phyloP scores from a whole-genome alignment of 139 green algal species.

The Eudorina sp. region DNA sequence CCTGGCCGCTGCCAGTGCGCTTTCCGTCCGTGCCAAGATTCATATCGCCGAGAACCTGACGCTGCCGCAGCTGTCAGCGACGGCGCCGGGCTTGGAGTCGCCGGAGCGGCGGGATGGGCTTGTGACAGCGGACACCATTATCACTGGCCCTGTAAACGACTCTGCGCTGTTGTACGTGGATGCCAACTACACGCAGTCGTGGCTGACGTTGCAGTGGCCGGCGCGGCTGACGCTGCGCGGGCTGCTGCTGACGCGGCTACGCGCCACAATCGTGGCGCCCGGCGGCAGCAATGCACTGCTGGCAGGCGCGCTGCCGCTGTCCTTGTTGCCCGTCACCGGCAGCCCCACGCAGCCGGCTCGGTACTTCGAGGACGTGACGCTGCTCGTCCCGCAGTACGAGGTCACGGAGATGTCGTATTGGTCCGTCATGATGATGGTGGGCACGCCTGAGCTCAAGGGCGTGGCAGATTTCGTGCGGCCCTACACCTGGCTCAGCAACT shows the following conservation, averaged over 20 bases:
- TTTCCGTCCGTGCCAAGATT: neutral
- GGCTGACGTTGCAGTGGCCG: conserved; percentile 34
- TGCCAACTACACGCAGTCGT: conserved; percentile 10
- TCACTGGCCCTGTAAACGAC: neutral
- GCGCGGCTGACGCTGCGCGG: conserved; percentile 33
- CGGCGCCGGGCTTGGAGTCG: neutral
- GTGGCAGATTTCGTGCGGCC: conserved; percentile 23
- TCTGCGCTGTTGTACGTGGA: conserved; percentile 7
- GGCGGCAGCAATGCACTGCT: conserved; percentile 35
- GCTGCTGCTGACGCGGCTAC: conserved; percentile 27
- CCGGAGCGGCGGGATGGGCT: neutral
- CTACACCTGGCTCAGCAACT: conserved; percentile 2
- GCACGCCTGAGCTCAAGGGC: neutral
- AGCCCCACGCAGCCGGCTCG: neutral
- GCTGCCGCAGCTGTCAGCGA: neutral
- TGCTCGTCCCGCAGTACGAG: conserved; percentile 37
- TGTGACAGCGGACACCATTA: conserved; percentile 1
- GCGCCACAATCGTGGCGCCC: neutral
- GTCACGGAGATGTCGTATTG: conserved; percentile 35
- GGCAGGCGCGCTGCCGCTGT: conserved; percentile 20
- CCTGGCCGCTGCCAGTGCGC: neutral
- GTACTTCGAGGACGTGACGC: neutral
- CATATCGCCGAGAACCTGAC: conserved; percentile 18
- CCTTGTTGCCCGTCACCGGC: neutral
- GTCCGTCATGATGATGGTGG: conserved; percentile 4